A percentile compares a stretch with the other conserved stretches of the same genome.
Conservation (phyloP, 169 alveolate genomes). For the Eimeria tenella region DNA sequence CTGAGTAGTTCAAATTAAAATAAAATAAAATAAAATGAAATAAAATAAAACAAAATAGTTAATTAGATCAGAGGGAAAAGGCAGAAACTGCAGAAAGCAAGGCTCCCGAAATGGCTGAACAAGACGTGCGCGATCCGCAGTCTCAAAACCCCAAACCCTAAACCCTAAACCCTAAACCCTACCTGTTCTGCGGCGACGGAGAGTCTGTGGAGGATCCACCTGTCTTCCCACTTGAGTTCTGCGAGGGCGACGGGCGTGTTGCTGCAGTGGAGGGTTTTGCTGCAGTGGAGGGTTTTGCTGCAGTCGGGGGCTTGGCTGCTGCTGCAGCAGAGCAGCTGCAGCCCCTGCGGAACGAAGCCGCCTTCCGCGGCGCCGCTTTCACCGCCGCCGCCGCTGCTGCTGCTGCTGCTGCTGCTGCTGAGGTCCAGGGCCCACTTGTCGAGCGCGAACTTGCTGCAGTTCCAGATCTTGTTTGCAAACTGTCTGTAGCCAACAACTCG, state of each 20-base stretch:
- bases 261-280: neutral
- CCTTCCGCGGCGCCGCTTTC: neutral
- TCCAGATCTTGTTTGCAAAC: conserved; percentile 99
- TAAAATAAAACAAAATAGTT: neutral
- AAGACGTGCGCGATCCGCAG: no score
- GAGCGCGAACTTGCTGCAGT: conserved; percentile 95
- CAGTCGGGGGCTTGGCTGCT: neutral
- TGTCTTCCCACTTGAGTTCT: conserved; percentile 92
- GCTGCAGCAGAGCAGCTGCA: neutral
- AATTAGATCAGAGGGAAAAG: neutral
- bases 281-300: neutral
- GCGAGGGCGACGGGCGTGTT: neutral
- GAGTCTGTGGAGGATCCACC: conserved; percentile 96
- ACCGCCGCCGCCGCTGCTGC: no score
- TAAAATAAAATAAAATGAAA: neutral
- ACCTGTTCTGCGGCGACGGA: conserved; percentile 81
- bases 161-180: no score
- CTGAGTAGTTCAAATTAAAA: neutral
- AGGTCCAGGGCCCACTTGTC: conserved; percentile 58
- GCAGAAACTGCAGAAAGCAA: neutral
- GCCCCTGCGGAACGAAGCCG: conserved; percentile 26
- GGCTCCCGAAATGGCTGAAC: no score
- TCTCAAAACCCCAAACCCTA: no score
- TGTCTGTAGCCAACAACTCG: conserved; percentile 98
- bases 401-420: neutral